Conservation (phyloP, 1,139 yeast genomes). For the Yamadazyma trypodendri region DNA sequence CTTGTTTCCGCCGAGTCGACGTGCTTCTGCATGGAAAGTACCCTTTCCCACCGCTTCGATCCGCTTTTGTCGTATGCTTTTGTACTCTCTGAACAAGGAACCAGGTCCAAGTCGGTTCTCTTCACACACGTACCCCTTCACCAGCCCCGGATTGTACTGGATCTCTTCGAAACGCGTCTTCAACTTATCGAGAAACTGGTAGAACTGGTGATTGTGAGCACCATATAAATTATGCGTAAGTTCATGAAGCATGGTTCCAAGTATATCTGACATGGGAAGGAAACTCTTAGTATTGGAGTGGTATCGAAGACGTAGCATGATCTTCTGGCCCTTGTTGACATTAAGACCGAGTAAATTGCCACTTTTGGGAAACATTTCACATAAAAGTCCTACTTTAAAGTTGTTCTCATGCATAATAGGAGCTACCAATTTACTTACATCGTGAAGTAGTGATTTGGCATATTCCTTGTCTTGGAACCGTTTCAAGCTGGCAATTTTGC, state of each 20-base stretch:
- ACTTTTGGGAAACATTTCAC: slow-evolving; percentile 84
- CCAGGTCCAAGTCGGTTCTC: slow-evolving; percentile 53
- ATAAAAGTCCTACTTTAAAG: slow-evolving; percentile 64
- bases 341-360: slow-evolving; percentile 72
- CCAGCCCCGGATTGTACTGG: slow-evolving; percentile 29
- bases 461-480: slow-evolving; percentile 52
- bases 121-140: slow-evolving; percentile 38
- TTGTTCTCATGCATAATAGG: slow-evolving; percentile 73
- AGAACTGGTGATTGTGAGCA: slow-evolving; percentile 76
- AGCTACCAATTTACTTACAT: slow-evolving; percentile 60
- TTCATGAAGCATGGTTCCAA: slow-evolving; percentile 89
- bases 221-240: slow-evolving; percentile 78
- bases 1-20: slow-evolving; percentile 29
- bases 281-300: slow-evolving; percentile 57
- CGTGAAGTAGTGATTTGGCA: slow-evolving; percentile 58
- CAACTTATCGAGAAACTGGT: slow-evolving; percentile 61
- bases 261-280: slow-evolving; percentile 61
- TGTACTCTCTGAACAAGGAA: slow-evolving; percentile 17
- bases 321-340: slow-evolving; percentile 79
- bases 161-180: slow-evolving; percentile 57
- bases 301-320: slow-evolving; percentile 68
- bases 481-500: slow-evolving; percentile 56
- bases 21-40: slow-evolving; percentile 39
- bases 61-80: slow-evolving; percentile 37
- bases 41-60: slow-evolving; percentile 35